These are phyloP conservation scores for Solanum lycopersicoides DNA, from an alignment of 257 asterid genomes.

Conservation along the genomic window DNA sequence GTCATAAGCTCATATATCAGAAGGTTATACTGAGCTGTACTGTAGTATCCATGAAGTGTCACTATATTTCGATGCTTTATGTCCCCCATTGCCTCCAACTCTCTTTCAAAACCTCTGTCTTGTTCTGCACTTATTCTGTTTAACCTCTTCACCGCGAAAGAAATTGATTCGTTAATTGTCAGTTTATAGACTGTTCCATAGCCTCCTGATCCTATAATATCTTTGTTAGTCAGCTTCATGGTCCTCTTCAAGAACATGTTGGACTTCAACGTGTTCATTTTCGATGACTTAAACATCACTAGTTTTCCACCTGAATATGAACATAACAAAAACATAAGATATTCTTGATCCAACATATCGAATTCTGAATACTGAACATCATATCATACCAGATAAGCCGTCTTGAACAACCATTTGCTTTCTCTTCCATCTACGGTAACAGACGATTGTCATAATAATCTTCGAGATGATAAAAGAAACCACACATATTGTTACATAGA, in stretches of 20 bases:
- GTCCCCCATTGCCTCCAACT: conserved; percentile 79
- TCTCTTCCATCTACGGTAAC: conserved; percentile 70
- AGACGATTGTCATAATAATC: conserved; percentile 51
- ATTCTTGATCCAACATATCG: not conserved
- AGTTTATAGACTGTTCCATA: conserved; percentile 81
- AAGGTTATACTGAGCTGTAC: conserved; percentile 65
- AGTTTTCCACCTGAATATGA: conserved; percentile 65
- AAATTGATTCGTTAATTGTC: conserved; percentile 23
- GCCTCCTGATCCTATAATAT: conserved; percentile 82
- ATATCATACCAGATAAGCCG: conserved; percentile 31
- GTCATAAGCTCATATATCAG: conserved; percentile 90
- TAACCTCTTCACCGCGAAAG: conserved; percentile 65
- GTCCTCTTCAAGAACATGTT: conserved; percentile 48
- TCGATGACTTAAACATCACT: conserved; percentile 55
- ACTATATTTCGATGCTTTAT: conserved; percentile 82
- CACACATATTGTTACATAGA: conserved; percentile 63
- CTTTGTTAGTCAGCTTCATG: conserved; percentile 67
- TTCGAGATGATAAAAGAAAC: conserved; percentile 58
- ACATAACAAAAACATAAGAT: not conserved
- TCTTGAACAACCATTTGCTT: conserved; percentile 49
- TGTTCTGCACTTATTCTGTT: conserved; percentile 48
- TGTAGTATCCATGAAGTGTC: conserved; percentile 72
- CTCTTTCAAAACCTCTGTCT: conserved; percentile 79
- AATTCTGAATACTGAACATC: not conserved
- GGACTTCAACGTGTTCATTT: conserved; percentile 33